Base-by-base conservation (phyloP, 495 filamentous ascomycete species). In the Lasiosphaeris hirsuta region DNA sequence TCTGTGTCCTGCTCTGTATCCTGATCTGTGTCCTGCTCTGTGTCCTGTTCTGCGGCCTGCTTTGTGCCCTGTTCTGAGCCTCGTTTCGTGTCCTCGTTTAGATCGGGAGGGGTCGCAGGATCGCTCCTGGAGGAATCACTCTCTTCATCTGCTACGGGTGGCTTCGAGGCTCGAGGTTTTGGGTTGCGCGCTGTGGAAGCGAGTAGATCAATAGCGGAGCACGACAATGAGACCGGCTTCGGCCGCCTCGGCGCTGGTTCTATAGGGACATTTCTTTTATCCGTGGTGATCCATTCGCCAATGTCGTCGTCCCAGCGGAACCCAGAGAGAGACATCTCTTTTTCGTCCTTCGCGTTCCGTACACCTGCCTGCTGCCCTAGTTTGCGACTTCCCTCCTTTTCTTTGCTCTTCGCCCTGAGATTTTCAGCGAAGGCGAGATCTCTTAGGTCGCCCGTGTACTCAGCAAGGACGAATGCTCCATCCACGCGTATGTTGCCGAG, bases 261-360 rank as follows among this genome's bases (percentile, higher is more conserved):
- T 17, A 3, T 34, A n/a, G 34, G 3, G 14, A 18, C 41, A 34
- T 1, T 13, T 14, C 11, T 13, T 14, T 17, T 42, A 13, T 19
- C 58, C 1, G 51, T 57, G 18, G 61, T 73, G 14, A 81, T 73
- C 79, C 79, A 82, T 69, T 82, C 79, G 50, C 78, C 72, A 60
- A 82, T 81, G 19, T 73, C 78, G 56, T 80, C 78, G 54, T 82
- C 79, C 78, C 78, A 82, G 6, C 70, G 66, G 53, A 74, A 77
- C 13, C 74, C 70, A 7, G 68, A 63, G 45, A 74, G 70, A 3
- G 49, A 42, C 5, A 44, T 44, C 47, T 30, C 41, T 45, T 19
- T 43, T 18, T 19, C n/a, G 46, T 11, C 46, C 14, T n/a, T 9
- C 10, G n/a, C 23, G 23, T 30, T 30, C 23, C 23, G 23, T 30